Base-by-base conservation (phyloP, 2,329 filamentous ascomycete genomes). In the Curvularia verruculosa region DNA sequence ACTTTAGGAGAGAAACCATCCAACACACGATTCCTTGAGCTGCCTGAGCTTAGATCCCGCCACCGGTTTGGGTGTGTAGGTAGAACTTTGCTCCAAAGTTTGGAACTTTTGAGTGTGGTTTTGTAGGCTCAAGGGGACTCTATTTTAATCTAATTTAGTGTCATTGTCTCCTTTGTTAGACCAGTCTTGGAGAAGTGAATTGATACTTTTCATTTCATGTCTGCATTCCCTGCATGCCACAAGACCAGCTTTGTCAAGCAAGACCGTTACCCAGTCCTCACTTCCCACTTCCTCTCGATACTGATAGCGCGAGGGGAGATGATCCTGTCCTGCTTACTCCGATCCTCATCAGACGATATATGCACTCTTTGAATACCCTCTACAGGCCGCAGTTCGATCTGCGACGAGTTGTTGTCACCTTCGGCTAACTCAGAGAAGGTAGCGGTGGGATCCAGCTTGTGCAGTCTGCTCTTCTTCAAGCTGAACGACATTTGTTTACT, bases 401-500 rank as follows among this genome's bases (percentile, higher is more conserved):
- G 31, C n/a, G 53, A 56, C 5, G 48, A 56, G 29, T 56, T 41
- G 7, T 53, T 29, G 1, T 31, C 44, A 3, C 47, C n/a, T 3
- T 57, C 44, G 1, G 36, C 26, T 7, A 57, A 21, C 26, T 54
- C 55, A 3, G 55, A 52, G 36, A 49, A 49, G 0, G 53, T 56
- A 2, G 40, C 48, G 1, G 41, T 51, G 1, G 53, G 53, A 13
- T 52, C 41, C 15, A n/a, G 6, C 1, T 12, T 15, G 1, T 31
- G 47, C n/a, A 13, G n/a, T 13, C 21, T 24, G 12, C 39, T 47
- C 12, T 58, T 58, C 8, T 61, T 60, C 8, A 26, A 58, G 18
- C 50, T 52, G 13, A 58, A 23, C 9, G 37, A 46, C 18, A 28
- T 50, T 19, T 21, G 19, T 13, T 43, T 58, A 19, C 49, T 45